phyloP scores from a whole-genome alignment of 2,329 filamentous ascomycete species.

The Diaporthe sp. region DNA sequence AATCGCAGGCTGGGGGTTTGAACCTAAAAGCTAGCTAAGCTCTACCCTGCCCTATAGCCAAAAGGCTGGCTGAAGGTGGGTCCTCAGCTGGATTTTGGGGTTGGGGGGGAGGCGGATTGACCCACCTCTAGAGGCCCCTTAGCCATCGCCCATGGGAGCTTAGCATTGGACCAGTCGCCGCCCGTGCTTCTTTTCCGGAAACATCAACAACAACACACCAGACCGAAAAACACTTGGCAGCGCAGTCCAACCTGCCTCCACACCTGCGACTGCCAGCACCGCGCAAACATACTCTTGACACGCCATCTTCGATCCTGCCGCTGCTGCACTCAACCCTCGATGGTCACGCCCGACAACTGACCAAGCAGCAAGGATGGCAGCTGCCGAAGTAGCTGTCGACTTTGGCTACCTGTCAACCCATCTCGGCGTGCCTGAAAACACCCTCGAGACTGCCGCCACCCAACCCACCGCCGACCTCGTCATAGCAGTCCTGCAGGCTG shows the following conservation, averaged over 20 bases:
- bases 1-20: background rate
- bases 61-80: background rate
- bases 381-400: constrained; percentile 68
- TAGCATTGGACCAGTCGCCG: constrained; percentile 11
- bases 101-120: background rate
- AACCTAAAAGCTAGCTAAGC: background rate
- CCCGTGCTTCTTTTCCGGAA: constrained; percentile 33
- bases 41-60: too few relatives aligned
- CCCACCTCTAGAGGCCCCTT: background rate
- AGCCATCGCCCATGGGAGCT: background rate
- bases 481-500: constrained; percentile 77
- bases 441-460: constrained; percentile 71
- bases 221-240: background rate
- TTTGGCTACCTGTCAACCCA: constrained; percentile 80
- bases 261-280: background rate
- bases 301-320: background rate
- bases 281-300: background rate
- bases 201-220: constrained; percentile 27
- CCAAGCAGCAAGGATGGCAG: constrained; percentile 64
- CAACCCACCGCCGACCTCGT: constrained; percentile 85
- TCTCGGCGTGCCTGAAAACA: constrained; percentile 75
- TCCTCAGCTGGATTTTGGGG: background rate
- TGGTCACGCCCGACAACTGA: constrained; percentile 35
- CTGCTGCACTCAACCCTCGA: constrained; percentile 21
- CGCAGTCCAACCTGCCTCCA: background rate